Conservation (phyloP, 345 rosid genomes). For the Hypericum androsaemum region DNA sequence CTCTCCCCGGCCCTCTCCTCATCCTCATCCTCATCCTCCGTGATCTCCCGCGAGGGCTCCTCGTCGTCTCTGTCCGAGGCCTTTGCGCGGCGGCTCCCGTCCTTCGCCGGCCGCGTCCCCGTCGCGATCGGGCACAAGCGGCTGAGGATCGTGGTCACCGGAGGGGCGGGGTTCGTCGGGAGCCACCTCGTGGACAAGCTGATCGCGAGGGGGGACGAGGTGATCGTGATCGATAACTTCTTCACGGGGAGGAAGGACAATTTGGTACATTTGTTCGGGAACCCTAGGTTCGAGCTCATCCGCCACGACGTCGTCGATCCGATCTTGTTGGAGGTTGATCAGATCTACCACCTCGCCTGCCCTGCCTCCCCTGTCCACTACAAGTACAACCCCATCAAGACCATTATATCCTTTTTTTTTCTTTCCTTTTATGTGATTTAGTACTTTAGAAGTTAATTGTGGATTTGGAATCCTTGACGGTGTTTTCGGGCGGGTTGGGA, state of each 20-base stretch:
- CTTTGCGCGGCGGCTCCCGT: too few relatives aligned
- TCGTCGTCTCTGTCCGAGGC: too few relatives aligned
- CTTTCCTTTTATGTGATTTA: not conserved
- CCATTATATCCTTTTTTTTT: conserved; percentile 69
- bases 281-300: conserved; percentile 88
- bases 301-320: conserved; percentile 98
- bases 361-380: conserved; percentile 99
- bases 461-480: conserved; percentile 47
- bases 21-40: not conserved
- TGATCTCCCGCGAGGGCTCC: not conserved
- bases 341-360: conserved; percentile 97
- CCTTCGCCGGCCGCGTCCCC: conserved; percentile 51
- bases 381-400: conserved; percentile 92
- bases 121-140: conserved; percentile 56
- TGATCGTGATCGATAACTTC: conserved; percentile 89
- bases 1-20: conserved; percentile 17
- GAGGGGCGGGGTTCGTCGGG: conserved; percentile 97
- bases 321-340: conserved; percentile 90
- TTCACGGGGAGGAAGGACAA: conserved; percentile 95
- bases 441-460: too few relatives aligned
- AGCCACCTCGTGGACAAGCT: conserved; percentile 95
- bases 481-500: conserved; percentile 6
- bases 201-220: conserved; percentile 81
- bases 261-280: conserved; percentile 63
- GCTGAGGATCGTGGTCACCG: conserved; percentile 79